These are phyloP conservation scores for Quercus wislizeni DNA, from an alignment of 306 rosid species.

Conservation along the genomic window DNA sequence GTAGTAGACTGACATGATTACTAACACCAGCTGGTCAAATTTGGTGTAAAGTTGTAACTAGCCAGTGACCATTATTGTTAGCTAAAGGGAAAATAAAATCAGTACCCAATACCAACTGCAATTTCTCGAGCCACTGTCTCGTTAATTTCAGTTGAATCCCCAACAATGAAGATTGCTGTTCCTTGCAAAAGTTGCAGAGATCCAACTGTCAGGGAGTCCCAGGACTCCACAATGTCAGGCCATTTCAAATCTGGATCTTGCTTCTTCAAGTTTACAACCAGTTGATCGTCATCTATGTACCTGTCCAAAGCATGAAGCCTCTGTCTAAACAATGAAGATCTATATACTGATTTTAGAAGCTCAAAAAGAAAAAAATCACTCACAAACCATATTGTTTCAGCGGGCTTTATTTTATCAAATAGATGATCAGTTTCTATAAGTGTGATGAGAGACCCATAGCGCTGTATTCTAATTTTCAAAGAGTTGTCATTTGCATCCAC, in stretches of 20 bases:
- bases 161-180: constrained; percentile 76
- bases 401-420: constrained; percentile 76
- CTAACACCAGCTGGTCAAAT: not conserved
- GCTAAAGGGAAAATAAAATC: constrained; percentile 11
- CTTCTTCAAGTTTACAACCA: constrained; percentile 84
- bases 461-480: constrained; percentile 52
- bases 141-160: constrained; percentile 79
- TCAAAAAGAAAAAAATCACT: not conserved
- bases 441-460: constrained; percentile 58
- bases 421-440: constrained; percentile 65
- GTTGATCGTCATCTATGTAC: constrained; percentile 85
- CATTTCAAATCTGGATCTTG: constrained; percentile 85
- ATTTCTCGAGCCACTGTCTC: constrained; percentile 84
- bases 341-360: not conserved
- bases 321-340: constrained; percentile 13
- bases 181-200: constrained; percentile 77
- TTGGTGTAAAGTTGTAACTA: not conserved
- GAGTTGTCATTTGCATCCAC: constrained; percentile 64
- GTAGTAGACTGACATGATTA: not conserved
- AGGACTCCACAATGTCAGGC: constrained; percentile 84
- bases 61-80: not conserved
- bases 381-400: constrained; percentile 91
- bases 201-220: constrained; percentile 84
- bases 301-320: constrained; percentile 39
- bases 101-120: constrained; percentile 85